phyloP scores from a whole-genome alignment of 768 basidiomycete genomes.

The Termitomyces sp. region DNA sequence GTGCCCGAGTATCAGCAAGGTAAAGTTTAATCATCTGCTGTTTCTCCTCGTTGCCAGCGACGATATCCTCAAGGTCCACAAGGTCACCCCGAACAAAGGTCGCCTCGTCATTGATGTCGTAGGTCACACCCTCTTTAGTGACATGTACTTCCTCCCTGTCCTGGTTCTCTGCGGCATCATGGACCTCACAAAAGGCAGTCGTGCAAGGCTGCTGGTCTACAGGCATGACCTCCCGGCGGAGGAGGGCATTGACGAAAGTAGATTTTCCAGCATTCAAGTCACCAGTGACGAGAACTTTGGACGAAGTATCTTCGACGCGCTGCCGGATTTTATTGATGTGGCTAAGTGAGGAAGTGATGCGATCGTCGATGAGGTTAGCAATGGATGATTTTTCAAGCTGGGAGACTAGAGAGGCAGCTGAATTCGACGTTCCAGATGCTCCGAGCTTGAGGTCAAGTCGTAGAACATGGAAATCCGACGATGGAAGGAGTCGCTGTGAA shows the following conservation, averaged over 20 bases:
- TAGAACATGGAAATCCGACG: slow-evolving; percentile 78
- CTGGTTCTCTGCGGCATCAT: slow-evolving; percentile 77
- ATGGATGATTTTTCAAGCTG: slow-evolving; percentile 93
- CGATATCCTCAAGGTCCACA: slow-evolving; percentile 70
- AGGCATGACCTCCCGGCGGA: slow-evolving; percentile 89
- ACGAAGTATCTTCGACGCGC: slow-evolving; percentile 87
- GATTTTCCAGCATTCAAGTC: slow-evolving; percentile 99
- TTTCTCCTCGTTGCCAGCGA: slow-evolving; percentile 68
- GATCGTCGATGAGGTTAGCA: slow-evolving; percentile 84
- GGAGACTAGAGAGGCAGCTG: slow-evolving; percentile 71
- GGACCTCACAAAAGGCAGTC: slow-evolving; percentile 94
- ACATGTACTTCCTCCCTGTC: slow-evolving; percentile 85
- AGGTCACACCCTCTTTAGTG: slow-evolving; percentile 59
- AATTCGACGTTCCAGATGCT: slow-evolving; percentile 55
- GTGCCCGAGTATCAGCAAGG: slow-evolving; percentile 72
- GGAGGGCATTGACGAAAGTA: slow-evolving; percentile 93
- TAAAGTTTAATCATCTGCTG: slow-evolving; percentile 84
- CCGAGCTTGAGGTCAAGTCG: slow-evolving; percentile 92
- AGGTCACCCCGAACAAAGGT: slow-evolving; percentile 72
- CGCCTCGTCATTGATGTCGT: slow-evolving; percentile 63
- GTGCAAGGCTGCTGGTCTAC: slow-evolving; percentile 98
- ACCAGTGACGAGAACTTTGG: slow-evolving; percentile 95
- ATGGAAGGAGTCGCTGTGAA: slow-evolving; percentile 31
- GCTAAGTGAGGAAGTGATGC: slow-evolving; percentile 63
- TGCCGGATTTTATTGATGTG: slow-evolving; percentile 83